Base-by-base conservation (phyloP, 176 grass and related monocot species). In the Tillandsia leiboldiana region DNA sequence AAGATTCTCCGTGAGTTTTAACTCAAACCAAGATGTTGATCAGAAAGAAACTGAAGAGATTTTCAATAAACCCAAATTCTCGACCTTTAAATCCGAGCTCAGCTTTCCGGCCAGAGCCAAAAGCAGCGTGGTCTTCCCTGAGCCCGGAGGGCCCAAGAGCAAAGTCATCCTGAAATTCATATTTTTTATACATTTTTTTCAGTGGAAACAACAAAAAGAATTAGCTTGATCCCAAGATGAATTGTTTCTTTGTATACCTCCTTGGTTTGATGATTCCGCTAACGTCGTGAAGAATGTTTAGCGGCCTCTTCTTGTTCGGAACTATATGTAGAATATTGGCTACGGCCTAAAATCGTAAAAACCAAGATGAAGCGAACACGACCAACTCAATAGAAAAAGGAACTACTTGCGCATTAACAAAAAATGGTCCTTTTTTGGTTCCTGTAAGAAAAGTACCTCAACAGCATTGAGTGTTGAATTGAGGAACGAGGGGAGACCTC, bases 211-310 rank as follows among this genome's bases (percentile, higher is more conserved):
- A 80, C 0, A 74, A 69, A 50, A 9, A 42, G 33, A 42, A 42
- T 42, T 42, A 42, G 33, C 33, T 42, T 42, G 33, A 7, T 42
- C 7, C 33, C 33, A 42, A 42, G 33, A 42, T 42, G 33, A 42
- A 12, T 11, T n/a, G 12, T 50, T 49, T 58, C 10, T 15, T 14
- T 51, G 15, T 12, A n/a, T 79, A 84, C 86, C 82, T 89, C 61
- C 51, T 81, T 75, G 86, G 86, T 53, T 85, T 89, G 82, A 89
- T 82, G 66, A 85, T 48, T 79, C 86, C 86, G 59, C 76, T 81
- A 66, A 89, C 78, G 72, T 81, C 57, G 33, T 84, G 72, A 75
- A 88, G 85, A 62, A 88, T 83, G 72, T 83, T 83, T 3, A 84
- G 18, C 8, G 81, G 77, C 20, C 59, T 70, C 81, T 88, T 88